Conservation (phyloP, 495 filamentous ascomycete genomes). For the Amniculicola lignicola region DNA sequence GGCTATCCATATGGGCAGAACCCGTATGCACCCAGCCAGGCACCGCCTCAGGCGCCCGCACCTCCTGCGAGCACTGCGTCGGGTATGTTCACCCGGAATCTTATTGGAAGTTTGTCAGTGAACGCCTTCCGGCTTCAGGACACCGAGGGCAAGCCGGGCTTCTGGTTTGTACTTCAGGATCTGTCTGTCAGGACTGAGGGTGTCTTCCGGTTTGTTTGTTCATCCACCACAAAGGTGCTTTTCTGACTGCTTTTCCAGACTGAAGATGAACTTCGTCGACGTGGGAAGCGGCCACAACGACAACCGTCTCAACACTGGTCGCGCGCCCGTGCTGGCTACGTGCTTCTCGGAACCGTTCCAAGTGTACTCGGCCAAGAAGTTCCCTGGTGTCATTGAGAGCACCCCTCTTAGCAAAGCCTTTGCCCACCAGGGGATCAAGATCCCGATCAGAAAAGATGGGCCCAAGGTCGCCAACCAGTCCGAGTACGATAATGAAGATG, state of each 20-base stretch:
- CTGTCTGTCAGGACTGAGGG: constrained; percentile 92
- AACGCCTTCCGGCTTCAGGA: constrained; percentile 87
- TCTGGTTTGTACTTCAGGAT: constrained; percentile 98
- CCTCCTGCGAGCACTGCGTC: constrained; percentile 50
- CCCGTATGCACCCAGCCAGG: constrained; percentile 3
- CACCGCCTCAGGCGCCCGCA: constrained; percentile 36
- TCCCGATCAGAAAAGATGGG: constrained; percentile 87
- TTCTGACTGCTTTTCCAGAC: constrained; percentile 39
- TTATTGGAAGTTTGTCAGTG: constrained; percentile 88
- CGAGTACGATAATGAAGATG: constrained; percentile 65
- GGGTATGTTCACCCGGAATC: constrained; percentile 94
- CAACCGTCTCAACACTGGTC: constrained; percentile 65
- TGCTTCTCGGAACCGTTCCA: constrained; percentile 89
- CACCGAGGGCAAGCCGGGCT: constrained; percentile 76
- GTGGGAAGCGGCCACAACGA: constrained; percentile 55
- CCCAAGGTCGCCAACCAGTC: constrained; percentile 58
- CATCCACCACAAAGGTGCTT: neutral
- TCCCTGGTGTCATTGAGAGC: constrained; percentile 94
- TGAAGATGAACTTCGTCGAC: constrained; percentile 82
- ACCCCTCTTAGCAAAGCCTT: constrained; percentile 92
- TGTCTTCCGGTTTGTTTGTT: constrained; percentile 66
- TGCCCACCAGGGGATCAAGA: constrained; percentile 93
- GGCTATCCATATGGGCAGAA: neutral
- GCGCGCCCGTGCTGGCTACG: constrained; percentile 79
- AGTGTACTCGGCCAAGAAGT: constrained; percentile 95